phyloP scores from a whole-genome alignment of 768 basidiomycete species.

The Mycena polygramma region DNA sequence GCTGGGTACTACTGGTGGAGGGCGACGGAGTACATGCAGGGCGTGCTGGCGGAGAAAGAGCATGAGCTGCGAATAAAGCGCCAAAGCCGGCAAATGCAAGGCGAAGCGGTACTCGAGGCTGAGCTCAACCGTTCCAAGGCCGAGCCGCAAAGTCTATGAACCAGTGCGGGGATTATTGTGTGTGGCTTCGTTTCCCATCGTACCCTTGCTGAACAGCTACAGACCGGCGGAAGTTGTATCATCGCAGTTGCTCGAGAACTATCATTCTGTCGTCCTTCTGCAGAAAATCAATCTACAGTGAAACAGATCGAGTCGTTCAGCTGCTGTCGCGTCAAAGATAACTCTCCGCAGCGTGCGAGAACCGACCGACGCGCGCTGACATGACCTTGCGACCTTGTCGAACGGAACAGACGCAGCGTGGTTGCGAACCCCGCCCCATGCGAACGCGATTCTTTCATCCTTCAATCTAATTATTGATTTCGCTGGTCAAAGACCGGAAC shows the following conservation, averaged over 20 bases:
- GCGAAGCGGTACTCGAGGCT: conserved; percentile 49
- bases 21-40: conserved; percentile 37
- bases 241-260: conserved; percentile 12
- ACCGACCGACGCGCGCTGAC: neutral
- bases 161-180: conserved; percentile 34
- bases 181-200: conserved; percentile 2
- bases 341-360: neutral
- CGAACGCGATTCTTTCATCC: too few relatives aligned
- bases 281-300: neutral
- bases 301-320: neutral
- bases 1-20: conserved; percentile 69
- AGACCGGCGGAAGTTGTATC: conserved; percentile 21
- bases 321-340: neutral
- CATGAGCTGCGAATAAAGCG: conserved; percentile 69
- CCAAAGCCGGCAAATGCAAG: conserved; percentile 42
- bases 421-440: neutral
- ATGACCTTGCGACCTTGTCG: conserved; percentile 13
- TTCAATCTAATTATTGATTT: neutral
- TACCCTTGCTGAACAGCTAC: neutral
- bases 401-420: neutral
- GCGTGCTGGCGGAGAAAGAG: conserved; percentile 72
- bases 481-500: neutral
- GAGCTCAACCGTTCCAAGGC: conserved; percentile 26
- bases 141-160: conserved; percentile 13
- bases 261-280: conserved; percentile 17